Percentiles rank a stretch among this genome's conserved stretches.
Conservation (phyloP, 1,284 basidiomycete species). For the Rhodotorula glutinis region DNA sequence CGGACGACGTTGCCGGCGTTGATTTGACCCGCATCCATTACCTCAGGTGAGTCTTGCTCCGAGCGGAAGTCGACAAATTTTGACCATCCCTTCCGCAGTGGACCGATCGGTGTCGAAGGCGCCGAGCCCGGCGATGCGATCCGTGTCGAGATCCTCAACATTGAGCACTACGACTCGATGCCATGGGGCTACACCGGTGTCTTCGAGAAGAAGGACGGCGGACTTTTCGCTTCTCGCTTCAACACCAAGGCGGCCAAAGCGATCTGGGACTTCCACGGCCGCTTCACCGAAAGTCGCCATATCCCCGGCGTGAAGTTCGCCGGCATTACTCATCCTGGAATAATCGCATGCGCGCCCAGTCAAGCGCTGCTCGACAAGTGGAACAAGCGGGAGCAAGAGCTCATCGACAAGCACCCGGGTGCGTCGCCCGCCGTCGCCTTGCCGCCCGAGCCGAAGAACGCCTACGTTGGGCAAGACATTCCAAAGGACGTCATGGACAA, state of each 20-base stretch:
- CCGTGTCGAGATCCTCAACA: conserved; percentile 72
- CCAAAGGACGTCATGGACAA: conserved; percentile 55
- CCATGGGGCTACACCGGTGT: conserved; percentile 69
- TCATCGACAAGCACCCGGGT: conserved; percentile 60
- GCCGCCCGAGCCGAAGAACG: conserved; percentile 60
- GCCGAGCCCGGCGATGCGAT: conserved; percentile 75
- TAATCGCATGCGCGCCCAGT: conserved; percentile 66
- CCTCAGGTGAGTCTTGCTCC: background rate
- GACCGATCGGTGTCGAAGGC: conserved; percentile 68
- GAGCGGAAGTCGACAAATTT: too few species aligned
- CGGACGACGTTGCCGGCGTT: conserved; percentile 64
- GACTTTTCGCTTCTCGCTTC: conserved; percentile 68
- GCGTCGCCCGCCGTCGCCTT: conserved; percentile 66
- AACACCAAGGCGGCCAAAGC: conserved; percentile 68
- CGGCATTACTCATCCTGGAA: conserved; percentile 64
- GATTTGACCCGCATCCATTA: conserved; percentile 61
- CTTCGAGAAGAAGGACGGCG: conserved; percentile 72
- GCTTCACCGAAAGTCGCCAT: conserved; percentile 67
- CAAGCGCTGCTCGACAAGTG: conserved; percentile 66
- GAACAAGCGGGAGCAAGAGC: conserved; percentile 66
- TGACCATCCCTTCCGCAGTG: conserved; percentile 42
- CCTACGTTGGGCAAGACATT: conserved; percentile 64
- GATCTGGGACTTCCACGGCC: conserved; percentile 74
- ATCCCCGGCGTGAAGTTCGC: conserved; percentile 75
- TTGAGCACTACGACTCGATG: conserved; percentile 69